phyloP scores from a whole-genome alignment of 495 filamentous ascomycete species.

The Aspergillus haitiensis region DNA sequence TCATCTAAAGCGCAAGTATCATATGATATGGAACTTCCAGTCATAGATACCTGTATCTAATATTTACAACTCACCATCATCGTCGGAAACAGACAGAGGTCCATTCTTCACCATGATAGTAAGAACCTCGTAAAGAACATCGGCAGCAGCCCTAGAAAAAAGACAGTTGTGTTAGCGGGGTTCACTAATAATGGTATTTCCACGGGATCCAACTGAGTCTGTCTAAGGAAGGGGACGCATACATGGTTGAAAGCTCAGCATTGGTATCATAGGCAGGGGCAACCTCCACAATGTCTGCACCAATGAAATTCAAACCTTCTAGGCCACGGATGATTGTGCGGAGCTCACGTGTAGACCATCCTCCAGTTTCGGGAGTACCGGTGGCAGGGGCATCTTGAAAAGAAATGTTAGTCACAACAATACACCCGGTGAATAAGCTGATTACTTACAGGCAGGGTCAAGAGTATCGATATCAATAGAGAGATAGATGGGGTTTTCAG shows the following conservation, averaged over 20 bases:
- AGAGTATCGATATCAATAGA: constrained; percentile 88
- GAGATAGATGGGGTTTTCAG: constrained; percentile 72
- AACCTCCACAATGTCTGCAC: constrained; percentile 78
- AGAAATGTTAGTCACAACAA: not conserved
- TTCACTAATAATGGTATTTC: not conserved
- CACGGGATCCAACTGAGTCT: not conserved
- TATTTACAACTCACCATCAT: constrained; percentile 21
- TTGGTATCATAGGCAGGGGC: constrained; percentile 69
- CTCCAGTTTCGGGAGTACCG: constrained; percentile 83
- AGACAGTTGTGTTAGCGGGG: not conserved
- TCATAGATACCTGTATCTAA: not conserved
- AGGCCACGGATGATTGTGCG: constrained; percentile 72
- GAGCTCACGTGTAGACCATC: constrained; percentile 81
- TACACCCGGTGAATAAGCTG: too few relatives aligned
- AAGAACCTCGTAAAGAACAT: constrained; percentile 65
- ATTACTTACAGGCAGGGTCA: constrained; percentile 71
- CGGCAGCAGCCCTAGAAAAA: constrained; percentile 56
- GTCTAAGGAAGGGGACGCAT: constrained; percentile 3
- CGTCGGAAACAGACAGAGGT: constrained; percentile 36
- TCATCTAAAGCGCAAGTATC: too few relatives aligned
- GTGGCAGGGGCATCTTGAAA: constrained; percentile 70
- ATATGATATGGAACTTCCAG: not conserved
- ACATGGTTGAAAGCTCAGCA: constrained; percentile 66
- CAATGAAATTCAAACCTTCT: constrained; percentile 72
- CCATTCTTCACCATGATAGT: constrained; percentile 67